Conservation (phyloP, 331 rosid genomes). For the Pyrus hybrid region DNA sequence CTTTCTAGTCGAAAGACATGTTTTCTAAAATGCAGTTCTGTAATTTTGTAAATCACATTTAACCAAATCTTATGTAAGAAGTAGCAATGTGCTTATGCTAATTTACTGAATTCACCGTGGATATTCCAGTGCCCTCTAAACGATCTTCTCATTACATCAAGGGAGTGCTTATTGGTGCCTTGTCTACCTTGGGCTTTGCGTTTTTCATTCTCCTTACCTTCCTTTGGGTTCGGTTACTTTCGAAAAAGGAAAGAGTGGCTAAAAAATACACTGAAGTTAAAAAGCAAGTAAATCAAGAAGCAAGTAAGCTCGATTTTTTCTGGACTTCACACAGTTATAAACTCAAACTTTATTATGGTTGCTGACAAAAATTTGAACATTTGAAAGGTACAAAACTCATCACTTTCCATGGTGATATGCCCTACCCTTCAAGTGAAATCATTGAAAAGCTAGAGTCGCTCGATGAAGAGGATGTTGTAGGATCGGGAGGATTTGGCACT, state of each 20-base stretch:
- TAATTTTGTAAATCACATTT: not conserved
- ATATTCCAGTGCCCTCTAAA: constrained; percentile 62
- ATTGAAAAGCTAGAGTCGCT: constrained; percentile 50
- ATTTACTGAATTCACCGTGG: not conserved
- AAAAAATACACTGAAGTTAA: constrained; percentile 62
- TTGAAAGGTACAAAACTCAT: constrained; percentile 79
- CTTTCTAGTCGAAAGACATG: not conserved
- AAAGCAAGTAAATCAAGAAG: constrained; percentile 59
- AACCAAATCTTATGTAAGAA: not conserved
- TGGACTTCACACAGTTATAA: not conserved
- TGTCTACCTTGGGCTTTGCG: constrained; percentile 51
- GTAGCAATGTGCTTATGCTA: not conserved
- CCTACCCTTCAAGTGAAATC: constrained; percentile 75
- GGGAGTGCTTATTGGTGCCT: constrained; percentile 69
- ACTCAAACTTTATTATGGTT: not conserved
- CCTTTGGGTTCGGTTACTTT: constrained; percentile 55
- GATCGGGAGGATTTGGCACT: too few relatives aligned
- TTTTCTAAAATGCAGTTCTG: not conserved
- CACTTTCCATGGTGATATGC: constrained; percentile 91
- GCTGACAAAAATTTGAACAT: not conserved
- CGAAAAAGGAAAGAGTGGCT: constrained; percentile 72
- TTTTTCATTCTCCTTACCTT: constrained; percentile 46
- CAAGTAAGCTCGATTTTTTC: constrained; percentile 41
- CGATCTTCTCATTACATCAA: constrained; percentile 65
- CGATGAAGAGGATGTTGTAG: too few relatives aligned